Percentiles rank a stretch among this genome's conserved stretches.
These are phyloP conservation scores for Ceratocystis cacaofunesta DNA, from an alignment of 2,329 filamentous ascomycete genomes.

Conservation along the genomic window DNA sequence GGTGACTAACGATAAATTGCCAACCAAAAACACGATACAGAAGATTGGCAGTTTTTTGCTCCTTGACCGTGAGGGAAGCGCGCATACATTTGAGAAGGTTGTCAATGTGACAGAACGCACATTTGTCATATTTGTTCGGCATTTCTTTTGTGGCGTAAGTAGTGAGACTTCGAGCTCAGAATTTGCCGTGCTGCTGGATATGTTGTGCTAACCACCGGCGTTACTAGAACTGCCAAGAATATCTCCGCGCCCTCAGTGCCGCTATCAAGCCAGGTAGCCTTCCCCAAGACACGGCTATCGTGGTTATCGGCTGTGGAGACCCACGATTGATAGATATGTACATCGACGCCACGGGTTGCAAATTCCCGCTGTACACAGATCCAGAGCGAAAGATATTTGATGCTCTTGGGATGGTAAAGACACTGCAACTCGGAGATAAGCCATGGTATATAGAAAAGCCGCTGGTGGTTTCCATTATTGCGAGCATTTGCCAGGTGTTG, in stretches of 20 bases:
- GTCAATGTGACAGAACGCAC: constrained; percentile 43
- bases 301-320: constrained; percentile 58
- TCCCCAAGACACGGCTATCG: constrained; percentile 45
- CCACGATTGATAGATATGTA: constrained; percentile 55
- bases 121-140: constrained; percentile 58
- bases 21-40: constrained; percentile 33
- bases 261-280: constrained; percentile 39
- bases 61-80: constrained; percentile 45
- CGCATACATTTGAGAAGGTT: constrained; percentile 46
- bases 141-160: constrained; percentile 69
- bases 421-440: constrained; percentile 40
- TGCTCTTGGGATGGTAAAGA: constrained; percentile 52
- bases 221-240: constrained; percentile 58
- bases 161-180: not conserved
- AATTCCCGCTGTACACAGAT: constrained; percentile 66
- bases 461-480: constrained; percentile 34
- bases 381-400: constrained; percentile 51
- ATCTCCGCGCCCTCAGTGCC: constrained; percentile 46
- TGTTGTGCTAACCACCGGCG: not conserved
- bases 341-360: constrained; percentile 43
- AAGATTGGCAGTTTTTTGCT: constrained; percentile 42
- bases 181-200: too few relatives aligned
- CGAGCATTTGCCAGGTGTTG: constrained; percentile 44
- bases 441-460: constrained; percentile 51
- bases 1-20: constrained; percentile 40